Evolutionary conservation across 164 flowering plant species (phyloP), one percentile per base, ranked within the genome.

Genomic region (Sedum album): DNA sequence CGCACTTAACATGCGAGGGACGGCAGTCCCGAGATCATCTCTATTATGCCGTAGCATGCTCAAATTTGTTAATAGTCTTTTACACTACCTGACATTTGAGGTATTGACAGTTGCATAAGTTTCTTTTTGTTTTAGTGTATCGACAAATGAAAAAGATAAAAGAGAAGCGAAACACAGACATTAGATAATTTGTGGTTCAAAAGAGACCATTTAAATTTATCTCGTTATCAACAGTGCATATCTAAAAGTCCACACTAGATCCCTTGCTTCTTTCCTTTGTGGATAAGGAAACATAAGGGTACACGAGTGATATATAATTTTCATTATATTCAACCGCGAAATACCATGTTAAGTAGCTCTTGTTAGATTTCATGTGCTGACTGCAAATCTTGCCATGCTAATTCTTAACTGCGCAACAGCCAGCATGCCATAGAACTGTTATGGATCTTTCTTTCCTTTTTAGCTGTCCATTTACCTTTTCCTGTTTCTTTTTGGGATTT

Each of bases 51-150:
- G 95, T 18, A 88, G 88, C 75, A 91, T 93, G 97, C 93, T 93
- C 42, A 91, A 88, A 71, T 93, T 89, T 76, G 91, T 91, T n/a
- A 87, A 85, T 70, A 91, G 96, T 81, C 91, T 93, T 77, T 79
- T 93, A 35, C 98, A 93, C 76, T 93, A 93, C 77, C 73, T 93
- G 65, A 93, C 98, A 67, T 91, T 91, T 80, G 98, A 93, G 96
- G 98, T 72, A 78, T 53, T 83, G 66, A 70, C 70, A 66, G 11
- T 26, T 61, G 31, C 39, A 31, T 49, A 15, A 21, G 15, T 66
- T 44, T 25, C 0, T 21, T 41, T 0, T 41, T 15, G 21, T 13
- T 10, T 9, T 41, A 11, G 53, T 48, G 5, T 5, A 23, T n/a
- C 25, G 17, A 18, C 17, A 7, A 23, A 53, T 6, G 23, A 53